These are phyloP conservation scores for Aureobasidium musti DNA, from an alignment of 2,329 filamentous ascomycete species.

Conservation along the genomic window DNA sequence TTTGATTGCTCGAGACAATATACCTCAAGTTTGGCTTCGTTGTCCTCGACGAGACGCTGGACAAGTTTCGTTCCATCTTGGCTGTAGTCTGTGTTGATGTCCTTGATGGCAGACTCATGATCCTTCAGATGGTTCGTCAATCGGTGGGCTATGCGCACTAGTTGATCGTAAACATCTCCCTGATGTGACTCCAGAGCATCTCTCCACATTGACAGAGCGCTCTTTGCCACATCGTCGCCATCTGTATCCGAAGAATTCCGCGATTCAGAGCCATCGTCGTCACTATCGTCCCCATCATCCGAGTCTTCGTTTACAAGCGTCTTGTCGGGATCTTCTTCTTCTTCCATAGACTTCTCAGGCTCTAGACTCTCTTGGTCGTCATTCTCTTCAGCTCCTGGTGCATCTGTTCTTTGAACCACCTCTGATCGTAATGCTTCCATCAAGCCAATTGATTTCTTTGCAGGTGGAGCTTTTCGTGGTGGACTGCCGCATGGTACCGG, in stretches of 20 bases:
- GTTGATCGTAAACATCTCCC: slow-evolving; percentile 42
- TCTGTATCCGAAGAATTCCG: slow-evolving; percentile 29
- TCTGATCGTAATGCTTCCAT: not conserved
- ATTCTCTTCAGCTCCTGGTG: not conserved
- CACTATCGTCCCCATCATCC: slow-evolving; percentile 1
- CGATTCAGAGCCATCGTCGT: slow-evolving; percentile 12
- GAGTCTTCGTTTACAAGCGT: slow-evolving; percentile 36
- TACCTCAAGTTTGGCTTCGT: slow-evolving; percentile 43
- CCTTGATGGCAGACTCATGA: slow-evolving; percentile 49
- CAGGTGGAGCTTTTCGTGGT: not conserved
- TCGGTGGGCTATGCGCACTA: slow-evolving; percentile 47
- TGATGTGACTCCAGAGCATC: slow-evolving; percentile 45
- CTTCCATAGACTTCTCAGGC: slow-evolving; percentile 23
- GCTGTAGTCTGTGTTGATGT: slow-evolving; percentile 50
- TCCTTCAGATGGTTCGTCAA: slow-evolving; percentile 51
- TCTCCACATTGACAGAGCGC: slow-evolving; percentile 45
- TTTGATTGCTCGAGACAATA: slow-evolving; percentile 35
- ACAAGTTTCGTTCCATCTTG: slow-evolving; percentile 49
- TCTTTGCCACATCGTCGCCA: slow-evolving; percentile 35
- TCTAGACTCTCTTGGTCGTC: not conserved
- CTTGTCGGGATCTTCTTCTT: slow-evolving; percentile 33
- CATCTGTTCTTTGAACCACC: not conserved
- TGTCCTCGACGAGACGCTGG: slow-evolving; percentile 46
- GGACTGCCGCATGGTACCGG: not conserved
- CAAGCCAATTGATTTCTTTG: not conserved